phyloP scores from a whole-genome alignment of 1,139 yeast species.

The Taphrina betulina region DNA sequence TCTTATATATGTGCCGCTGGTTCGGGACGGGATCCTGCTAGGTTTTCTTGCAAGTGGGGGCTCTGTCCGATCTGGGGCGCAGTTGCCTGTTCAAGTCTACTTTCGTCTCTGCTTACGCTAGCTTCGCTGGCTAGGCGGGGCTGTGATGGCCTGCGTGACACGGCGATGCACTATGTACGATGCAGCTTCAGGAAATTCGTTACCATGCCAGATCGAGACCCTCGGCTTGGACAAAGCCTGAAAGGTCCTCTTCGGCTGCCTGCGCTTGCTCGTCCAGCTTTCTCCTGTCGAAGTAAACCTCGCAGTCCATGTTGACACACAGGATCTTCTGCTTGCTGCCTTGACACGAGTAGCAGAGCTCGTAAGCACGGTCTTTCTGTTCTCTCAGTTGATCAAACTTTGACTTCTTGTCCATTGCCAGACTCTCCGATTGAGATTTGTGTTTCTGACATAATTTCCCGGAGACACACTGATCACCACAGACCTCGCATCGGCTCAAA shows the following conservation, averaged over 20 bases:
- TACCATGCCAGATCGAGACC: slow-evolving; percentile 21
- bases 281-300: slow-evolving; percentile 21
- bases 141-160: too few species aligned
- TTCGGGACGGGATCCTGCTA: too few species aligned
- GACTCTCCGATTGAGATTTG: background rate
- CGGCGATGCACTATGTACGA: too few species aligned
- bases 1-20: too few species aligned
- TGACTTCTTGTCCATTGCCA: slow-evolving; percentile 9
- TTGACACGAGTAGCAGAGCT: slow-evolving; percentile 26
- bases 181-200: too few species aligned
- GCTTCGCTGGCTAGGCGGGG: too few species aligned
- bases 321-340: slow-evolving; percentile 7
- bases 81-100: too few species aligned
- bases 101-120: too few species aligned
- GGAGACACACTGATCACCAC: slow-evolving; percentile 17
- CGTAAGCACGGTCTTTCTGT: slow-evolving; percentile 1
- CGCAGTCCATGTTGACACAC: slow-evolving; percentile 27
- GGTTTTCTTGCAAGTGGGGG: too few species aligned
- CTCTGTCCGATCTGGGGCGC: too few species aligned
- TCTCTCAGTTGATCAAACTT: background rate
- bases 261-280: slow-evolving; percentile 10
- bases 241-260: slow-evolving; percentile 5
- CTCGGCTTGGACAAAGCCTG: slow-evolving; percentile 12
- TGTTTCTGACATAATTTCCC: slow-evolving; percentile 20
- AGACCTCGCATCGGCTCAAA: slow-evolving; percentile 23